These are phyloP conservation scores for Ascocoryne sarcoides DNA, from an alignment of 2,329 filamentous ascomycete genomes.

Conservation along the genomic window DNA sequence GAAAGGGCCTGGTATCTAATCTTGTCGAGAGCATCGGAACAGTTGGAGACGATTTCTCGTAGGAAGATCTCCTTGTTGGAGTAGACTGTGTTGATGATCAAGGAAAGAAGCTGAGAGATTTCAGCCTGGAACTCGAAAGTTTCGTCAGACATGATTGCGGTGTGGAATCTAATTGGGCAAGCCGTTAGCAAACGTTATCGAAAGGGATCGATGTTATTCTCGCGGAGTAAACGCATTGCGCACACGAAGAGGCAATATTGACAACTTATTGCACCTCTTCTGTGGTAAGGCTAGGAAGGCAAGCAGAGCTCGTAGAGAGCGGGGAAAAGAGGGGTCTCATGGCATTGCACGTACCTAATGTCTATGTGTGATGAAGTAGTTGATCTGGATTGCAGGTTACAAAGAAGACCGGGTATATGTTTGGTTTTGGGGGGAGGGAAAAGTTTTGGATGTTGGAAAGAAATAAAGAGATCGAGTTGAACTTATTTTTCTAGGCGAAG, in stretches of 20 bases:
- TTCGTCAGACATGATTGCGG: conserved; percentile 69
- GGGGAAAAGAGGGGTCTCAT: too few species aligned
- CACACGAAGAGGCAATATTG: neutral
- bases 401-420: neutral
- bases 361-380: neutral
- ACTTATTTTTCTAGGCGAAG: neutral
- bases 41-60: conserved; percentile 96
- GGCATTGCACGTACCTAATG: conserved; percentile 1
- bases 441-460: neutral
- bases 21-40: conserved; percentile 99
- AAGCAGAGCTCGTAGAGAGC: too few species aligned
- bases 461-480: neutral
- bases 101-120: conserved; percentile 98
- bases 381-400: neutral
- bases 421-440: too few species aligned
- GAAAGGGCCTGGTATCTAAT: conserved; percentile 98
- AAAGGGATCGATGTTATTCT: too few species aligned
- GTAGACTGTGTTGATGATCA: conserved; percentile 99
- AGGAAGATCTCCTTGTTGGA: conserved; percentile 99
- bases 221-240: neutral
- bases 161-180: conserved; percentile 10
- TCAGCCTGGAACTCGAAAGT: conserved; percentile 99
- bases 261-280: too few species aligned
- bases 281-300: too few species aligned
- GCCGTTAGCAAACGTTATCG: conserved; percentile 12